A percentile compares a stretch with the other conserved stretches of the same genome.
Conservation (phyloP, 2,329 filamentous ascomycete genomes). For the Drechslerella dactyloides region DNA sequence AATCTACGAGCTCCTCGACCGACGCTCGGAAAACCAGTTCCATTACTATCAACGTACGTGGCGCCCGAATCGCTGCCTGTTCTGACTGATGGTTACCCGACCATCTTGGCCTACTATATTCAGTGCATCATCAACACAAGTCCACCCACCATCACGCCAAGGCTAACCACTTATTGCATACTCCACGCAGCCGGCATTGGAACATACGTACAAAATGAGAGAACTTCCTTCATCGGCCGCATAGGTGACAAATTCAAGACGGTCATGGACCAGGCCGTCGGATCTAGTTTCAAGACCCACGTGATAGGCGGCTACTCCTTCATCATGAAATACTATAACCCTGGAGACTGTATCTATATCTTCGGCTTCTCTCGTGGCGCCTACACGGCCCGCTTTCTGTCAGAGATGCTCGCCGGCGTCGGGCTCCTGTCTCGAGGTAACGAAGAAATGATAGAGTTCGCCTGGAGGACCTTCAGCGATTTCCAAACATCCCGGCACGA, state of each 20-base stretch:
- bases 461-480: slow-evolving; percentile 58
- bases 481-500: slow-evolving; percentile 54
- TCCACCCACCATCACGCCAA: slow-evolving; percentile 47
- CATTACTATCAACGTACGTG: slow-evolving; percentile 62
- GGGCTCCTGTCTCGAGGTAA: slow-evolving; percentile 64
- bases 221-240: slow-evolving; percentile 59
- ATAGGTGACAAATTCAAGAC: slow-evolving; percentile 58
- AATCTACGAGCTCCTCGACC: slow-evolving; percentile 60
- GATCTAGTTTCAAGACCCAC: slow-evolving; percentile 63
- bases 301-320: slow-evolving; percentile 65
- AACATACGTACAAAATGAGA: slow-evolving; percentile 62
- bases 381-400: slow-evolving; percentile 64
- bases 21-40: slow-evolving; percentile 60
- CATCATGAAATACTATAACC: slow-evolving; percentile 63
- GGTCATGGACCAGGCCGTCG: slow-evolving; percentile 60
- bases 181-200: slow-evolving; percentile 59
- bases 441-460: slow-evolving; percentile 65
- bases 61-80: no score
- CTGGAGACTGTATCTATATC: slow-evolving; percentile 64
- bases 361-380: slow-evolving; percentile 65
- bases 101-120: neutral
- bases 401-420: slow-evolving; percentile 63
- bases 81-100: neutral
- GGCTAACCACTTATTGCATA: slow-evolving; percentile 45
- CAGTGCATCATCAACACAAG: no score